phyloP scores from a whole-genome alignment of 768 basidiomycete species.

The Trametes cubensis region DNA sequence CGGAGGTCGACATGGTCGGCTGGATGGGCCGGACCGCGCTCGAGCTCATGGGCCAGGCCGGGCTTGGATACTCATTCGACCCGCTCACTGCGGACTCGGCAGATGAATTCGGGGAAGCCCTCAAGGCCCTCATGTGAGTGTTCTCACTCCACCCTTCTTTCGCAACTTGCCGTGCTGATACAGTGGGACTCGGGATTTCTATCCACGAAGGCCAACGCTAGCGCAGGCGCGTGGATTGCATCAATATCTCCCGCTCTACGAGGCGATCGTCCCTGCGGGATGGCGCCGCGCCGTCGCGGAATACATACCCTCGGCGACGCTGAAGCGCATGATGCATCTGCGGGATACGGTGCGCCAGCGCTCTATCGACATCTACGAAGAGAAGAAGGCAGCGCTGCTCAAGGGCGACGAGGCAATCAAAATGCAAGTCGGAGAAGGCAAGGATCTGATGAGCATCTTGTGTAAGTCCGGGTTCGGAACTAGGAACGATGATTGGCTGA shows the following conservation, averaged over 20 bases:
- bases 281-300: slow-evolving; percentile 35
- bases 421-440: slow-evolving; percentile 18
- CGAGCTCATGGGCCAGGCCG: slow-evolving; percentile 48
- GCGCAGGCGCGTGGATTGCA: slow-evolving; percentile 43
- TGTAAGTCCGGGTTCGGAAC: not conserved
- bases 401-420: slow-evolving; percentile 23
- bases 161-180: slow-evolving; percentile 21
- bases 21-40: slow-evolving; percentile 34
- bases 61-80: slow-evolving; percentile 45
- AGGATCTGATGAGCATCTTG: slow-evolving; percentile 34
- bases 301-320: slow-evolving; percentile 9
- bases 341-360: slow-evolving; percentile 17
- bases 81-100: slow-evolving; percentile 36
- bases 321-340: slow-evolving; percentile 17
- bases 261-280: slow-evolving; percentile 35
- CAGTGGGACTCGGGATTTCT: slow-evolving; percentile 32
- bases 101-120: slow-evolving; percentile 10
- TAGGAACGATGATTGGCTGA: no score
- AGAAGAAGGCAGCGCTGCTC: slow-evolving; percentile 25
- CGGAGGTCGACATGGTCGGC: slow-evolving; percentile 28
- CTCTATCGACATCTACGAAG: slow-evolving; percentile 20
- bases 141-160: not conserved
- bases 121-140: slow-evolving; percentile 34
- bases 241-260: slow-evolving; percentile 46
- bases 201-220: not conserved